Evolutionary conservation across 345 rosid genomes (phyloP), one percentile per base, ranked within the genome.

Genomic region (Linum tenue): DNA sequence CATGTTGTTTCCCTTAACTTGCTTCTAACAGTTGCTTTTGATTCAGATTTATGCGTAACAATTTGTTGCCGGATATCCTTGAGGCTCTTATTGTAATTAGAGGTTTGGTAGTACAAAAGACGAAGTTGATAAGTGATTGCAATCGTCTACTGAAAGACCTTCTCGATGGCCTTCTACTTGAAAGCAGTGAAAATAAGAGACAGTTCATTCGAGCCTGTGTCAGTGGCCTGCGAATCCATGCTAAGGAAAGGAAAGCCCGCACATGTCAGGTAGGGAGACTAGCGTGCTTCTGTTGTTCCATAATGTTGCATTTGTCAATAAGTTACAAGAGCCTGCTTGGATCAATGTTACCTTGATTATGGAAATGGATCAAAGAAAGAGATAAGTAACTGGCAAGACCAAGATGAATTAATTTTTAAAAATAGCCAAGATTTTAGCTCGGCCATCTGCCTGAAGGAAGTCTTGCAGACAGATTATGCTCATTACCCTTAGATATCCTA

Each of bases 61-160:
- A 90, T 82, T 79, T 94, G 80, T 77, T 94, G 55, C 79, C 88
- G n/a, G 86, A 90, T 79, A 86, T 94, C 70, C 87, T 94, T 40
- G 99, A 94, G 79, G 92, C 92, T 73, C 96, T 94, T 70, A 94
- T 88, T 69, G 92, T 94, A 71, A 94, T 90, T 60, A 91, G 88
- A 55, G 90, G 99, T 70, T 77, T 94, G 79, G 83, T 94, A 75
- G 96, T 94, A 66, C 99, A 94, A 82, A 94, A 94, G 89, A 94
- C 99, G 51, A 94, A 94, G 80, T 76, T 94, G 72, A 94, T 94
- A 61, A 88, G 87, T 78, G 99, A 94, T 75, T 90, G 99, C 80
- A 85, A 88, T 79, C 83, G 84, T 57, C 92, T 88, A 75, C 83
- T 94, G 35, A 90, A 84, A 66, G 99, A 94, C 80, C 96, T 90